Base-by-base conservation (phyloP, 345 rosid genomes). In the Acer campestre region DNA sequence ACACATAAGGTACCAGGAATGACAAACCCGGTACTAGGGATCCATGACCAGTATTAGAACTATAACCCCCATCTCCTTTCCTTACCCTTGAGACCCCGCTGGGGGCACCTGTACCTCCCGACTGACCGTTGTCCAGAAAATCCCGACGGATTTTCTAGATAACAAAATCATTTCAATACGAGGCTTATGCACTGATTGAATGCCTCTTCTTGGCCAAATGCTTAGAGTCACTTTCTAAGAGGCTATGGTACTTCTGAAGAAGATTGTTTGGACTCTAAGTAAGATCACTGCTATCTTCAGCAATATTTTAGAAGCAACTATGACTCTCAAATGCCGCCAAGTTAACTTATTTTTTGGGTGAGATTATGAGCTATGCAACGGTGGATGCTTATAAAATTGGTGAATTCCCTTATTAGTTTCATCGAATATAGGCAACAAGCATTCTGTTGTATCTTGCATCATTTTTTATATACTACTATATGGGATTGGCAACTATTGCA, bases 361-460 rank as follows among this genome's bases (percentile, higher is more conserved):
- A 83, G 78, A 85, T 88, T 5, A 84, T 88, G 49, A 88, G 68
- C 64, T 84, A 84, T 68, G 84, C 83, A 62, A 85, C 79, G 0
- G 78, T 81, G 2, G 93, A 90, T 80, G 90, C 89, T 20, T 80
- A 80, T 25, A 63, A 73, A 70, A 78, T 88, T 0, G 91, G 90
- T 0, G 91, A 90, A 64, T 87, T 84, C 64, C 83, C 88, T 3
- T 86, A 62, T 13, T 86, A 86, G 89, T 72, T 86, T 75, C 91
- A 88, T 73, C 88, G 86, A 65, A 78, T 78, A 49, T 88, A 88
- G 91, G 20, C 89, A 4, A 86, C 85, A 20, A 40, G 68, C 68
- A 61, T 88, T 48, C 91, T 80, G 63, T 25, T 88, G 6, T 75
- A 78, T 70, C 80, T 90, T 25, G 88, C 90, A 13, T 78, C 88